These are phyloP conservation scores for Penicillium chermesinum DNA, from an alignment of 495 filamentous ascomycete genomes.

Conservation along the genomic window DNA sequence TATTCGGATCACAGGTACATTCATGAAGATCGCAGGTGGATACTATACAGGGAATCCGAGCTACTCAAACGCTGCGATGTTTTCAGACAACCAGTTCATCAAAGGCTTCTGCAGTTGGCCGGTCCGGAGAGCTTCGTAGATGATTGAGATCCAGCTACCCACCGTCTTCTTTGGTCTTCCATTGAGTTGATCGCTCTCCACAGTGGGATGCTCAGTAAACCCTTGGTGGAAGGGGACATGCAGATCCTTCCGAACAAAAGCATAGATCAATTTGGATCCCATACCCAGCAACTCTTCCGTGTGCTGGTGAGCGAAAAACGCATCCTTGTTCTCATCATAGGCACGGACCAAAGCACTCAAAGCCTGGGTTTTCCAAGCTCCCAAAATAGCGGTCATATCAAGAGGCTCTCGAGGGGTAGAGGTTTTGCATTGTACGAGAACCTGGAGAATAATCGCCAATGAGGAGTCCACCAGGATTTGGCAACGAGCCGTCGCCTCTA, in stretches of 20 bases:
- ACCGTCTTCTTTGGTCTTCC: constrained; percentile 14
- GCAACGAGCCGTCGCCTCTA: too few species aligned
- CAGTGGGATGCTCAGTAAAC: constrained; percentile 20
- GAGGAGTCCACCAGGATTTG: too few species aligned
- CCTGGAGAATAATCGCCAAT: too few species aligned
- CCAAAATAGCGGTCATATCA: neutral
- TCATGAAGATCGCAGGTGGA: too few species aligned
- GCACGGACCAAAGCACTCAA: neutral
- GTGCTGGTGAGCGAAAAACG: neutral
- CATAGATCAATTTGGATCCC: constrained; percentile 10
- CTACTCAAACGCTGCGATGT: too few species aligned
- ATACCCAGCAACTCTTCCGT: constrained; percentile 4
- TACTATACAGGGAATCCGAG: too few species aligned
- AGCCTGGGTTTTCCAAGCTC: neutral
- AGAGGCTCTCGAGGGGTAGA: too few species aligned
- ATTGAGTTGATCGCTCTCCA: too few species aligned
- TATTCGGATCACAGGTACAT: too few species aligned
- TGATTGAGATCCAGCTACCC: constrained; percentile 17
- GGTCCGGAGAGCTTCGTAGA: constrained; percentile 14
- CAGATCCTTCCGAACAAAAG: constrained; percentile 10
- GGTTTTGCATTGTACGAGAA: too few species aligned
- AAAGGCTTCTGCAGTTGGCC: neutral
- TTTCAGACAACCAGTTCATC: neutral
- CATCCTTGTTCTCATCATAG: neutral
- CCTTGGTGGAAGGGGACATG: constrained; percentile 17